Conservation (phyloP, 441 rosid species). For the Euphorbia celastroides region DNA sequence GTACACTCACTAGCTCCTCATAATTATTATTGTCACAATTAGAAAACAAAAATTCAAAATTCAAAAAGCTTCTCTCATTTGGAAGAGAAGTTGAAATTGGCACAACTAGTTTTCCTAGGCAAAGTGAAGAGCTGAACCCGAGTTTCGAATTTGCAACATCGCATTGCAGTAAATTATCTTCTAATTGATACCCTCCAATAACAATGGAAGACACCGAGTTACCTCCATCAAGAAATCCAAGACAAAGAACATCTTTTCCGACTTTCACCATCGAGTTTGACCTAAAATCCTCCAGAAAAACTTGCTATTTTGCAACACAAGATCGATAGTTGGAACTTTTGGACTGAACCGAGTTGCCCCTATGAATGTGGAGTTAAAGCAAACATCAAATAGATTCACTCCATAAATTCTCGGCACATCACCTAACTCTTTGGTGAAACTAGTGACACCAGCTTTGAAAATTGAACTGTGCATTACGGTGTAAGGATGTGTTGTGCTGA, state of each 20-base stretch:
- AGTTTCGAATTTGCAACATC: constrained; percentile 29
- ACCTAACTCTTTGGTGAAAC: constrained; percentile 26
- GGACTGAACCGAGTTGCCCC: too few species aligned
- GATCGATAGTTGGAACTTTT: too few species aligned
- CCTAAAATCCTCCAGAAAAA: constrained; percentile 32
- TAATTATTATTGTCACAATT: too few species aligned
- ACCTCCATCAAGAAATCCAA: constrained; percentile 43
- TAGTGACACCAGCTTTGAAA: constrained; percentile 24
- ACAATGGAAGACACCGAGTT: constrained; percentile 31
- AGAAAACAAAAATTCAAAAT: too few species aligned
- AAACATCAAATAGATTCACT: too few species aligned
- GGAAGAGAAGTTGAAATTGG: too few species aligned
- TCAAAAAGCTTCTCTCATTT: too few species aligned
- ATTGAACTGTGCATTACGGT: constrained; percentile 35
- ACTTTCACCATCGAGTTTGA: constrained; percentile 43
- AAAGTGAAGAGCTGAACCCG: constrained; percentile 34
- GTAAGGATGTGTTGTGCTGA: constrained; percentile 67
- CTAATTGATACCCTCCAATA: too few species aligned
- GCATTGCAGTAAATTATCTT: constrained; percentile 38
- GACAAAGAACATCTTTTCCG: constrained; percentile 35
- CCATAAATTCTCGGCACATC: too few species aligned
- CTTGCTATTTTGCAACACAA: constrained; percentile 2
- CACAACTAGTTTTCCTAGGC: constrained; percentile 20
- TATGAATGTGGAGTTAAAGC: too few species aligned
- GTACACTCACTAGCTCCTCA: too few species aligned